phyloP scores from a whole-genome alignment of 2,329 filamentous ascomycete species.

The Sporothrix variecibatus region DNA sequence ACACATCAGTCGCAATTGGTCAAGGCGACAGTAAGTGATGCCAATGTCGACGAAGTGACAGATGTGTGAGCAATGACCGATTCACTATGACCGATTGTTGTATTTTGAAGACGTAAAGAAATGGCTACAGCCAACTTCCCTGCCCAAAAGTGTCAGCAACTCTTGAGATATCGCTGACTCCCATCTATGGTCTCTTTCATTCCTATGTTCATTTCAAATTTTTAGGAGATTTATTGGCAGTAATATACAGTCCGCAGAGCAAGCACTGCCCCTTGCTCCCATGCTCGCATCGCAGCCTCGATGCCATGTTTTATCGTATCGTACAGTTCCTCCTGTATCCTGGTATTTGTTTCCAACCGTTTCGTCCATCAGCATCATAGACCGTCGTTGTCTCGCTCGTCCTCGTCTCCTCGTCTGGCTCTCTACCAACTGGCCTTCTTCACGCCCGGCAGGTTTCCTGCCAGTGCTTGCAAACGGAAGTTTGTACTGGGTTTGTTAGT shows the following conservation, averaged over 20 bases:
- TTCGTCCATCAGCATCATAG: background rate
- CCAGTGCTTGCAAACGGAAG: conserved; percentile 87
- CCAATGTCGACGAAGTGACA: background rate
- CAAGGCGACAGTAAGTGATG: background rate
- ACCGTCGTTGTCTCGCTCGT: background rate
- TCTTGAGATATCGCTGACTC: background rate
- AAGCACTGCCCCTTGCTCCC: background rate
- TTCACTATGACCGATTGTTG: background rate
- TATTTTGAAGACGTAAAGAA: too few species aligned
- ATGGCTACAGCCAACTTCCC: background rate
- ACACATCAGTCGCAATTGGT: too few species aligned
- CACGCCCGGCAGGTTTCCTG: conserved; percentile 84
- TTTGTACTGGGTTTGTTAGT: conserved; percentile 69
- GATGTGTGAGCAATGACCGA: background rate
- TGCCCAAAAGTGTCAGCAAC: background rate
- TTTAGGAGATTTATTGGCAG: background rate
- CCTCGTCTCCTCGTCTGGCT: background rate
- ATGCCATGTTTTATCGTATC: conserved; percentile 3
- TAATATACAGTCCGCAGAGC: conserved; percentile 8
- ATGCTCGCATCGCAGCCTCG: background rate
- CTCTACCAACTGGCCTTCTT: conserved; percentile 93
- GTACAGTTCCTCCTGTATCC: conserved; percentile 11
- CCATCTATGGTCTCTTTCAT: background rate
- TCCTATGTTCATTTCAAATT: background rate
- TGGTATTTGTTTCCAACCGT: background rate